Conservation (phyloP, 2,329 filamentous ascomycete species). For the Colletotrichum sp. region DNA sequence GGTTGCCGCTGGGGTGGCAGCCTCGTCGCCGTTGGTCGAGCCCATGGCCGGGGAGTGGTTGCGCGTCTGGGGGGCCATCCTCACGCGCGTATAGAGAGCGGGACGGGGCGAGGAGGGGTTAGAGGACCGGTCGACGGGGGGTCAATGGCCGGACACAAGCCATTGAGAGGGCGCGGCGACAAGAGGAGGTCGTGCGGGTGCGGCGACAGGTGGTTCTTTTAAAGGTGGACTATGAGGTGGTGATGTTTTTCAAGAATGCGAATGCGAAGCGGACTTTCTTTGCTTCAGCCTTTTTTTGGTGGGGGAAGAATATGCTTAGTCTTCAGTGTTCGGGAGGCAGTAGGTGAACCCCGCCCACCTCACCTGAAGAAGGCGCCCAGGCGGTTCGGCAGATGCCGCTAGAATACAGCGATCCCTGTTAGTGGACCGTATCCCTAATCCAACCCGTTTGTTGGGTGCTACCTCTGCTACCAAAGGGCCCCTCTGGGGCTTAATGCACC, state of each 20-base stretch:
- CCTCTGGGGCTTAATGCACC: not conserved
- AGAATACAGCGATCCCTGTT: not conserved
- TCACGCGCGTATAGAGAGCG: not conserved
- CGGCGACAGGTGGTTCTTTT: not conserved
- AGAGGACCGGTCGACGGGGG: not conserved
- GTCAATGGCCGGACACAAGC: not conserved
- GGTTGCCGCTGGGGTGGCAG: constrained; percentile 5
- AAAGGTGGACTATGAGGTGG: not conserved
- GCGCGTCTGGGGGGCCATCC: not conserved
- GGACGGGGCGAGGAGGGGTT: not conserved
- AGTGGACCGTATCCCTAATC: not conserved
- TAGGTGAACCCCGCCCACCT: not conserved
- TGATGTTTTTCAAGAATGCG: not conserved
- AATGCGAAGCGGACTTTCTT: not conserved
- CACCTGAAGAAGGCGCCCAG: not conserved
- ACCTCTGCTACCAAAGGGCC: not conserved
- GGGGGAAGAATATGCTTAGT: not conserved
- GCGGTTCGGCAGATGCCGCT: not conserved
- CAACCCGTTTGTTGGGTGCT: not conserved
- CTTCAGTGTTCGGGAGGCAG: too few species aligned
- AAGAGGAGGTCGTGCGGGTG: not conserved
- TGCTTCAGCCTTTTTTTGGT: constrained; percentile 8
- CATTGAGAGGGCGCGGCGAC: not conserved
- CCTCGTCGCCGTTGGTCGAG: constrained; percentile 1
- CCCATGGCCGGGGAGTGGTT: constrained; percentile 10